phyloP scores from a whole-genome alignment of 2,329 filamentous ascomycete species.

The Trichoderma sp. region DNA sequence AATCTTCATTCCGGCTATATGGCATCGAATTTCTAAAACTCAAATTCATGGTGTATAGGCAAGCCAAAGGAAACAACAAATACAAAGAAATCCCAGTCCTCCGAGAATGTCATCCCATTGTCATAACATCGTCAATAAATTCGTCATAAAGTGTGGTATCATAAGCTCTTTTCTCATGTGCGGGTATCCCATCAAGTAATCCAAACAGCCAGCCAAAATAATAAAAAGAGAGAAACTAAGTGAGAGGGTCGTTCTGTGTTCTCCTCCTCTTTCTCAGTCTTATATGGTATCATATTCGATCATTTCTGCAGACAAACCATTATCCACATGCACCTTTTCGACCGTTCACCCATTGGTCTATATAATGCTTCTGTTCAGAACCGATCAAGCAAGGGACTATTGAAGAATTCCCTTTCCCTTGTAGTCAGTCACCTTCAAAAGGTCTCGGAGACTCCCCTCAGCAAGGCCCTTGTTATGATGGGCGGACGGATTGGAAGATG shows the following conservation, averaged over 20 bases:
- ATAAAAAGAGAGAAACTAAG: neutral
- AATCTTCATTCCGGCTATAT: neutral
- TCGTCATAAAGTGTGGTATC: neutral
- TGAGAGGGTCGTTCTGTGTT: neutral
- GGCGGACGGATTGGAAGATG: conserved; percentile 26
- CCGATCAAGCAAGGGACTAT: neutral
- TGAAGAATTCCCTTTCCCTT: conserved; percentile 37
- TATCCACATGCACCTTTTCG: neutral
- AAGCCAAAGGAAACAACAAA: neutral
- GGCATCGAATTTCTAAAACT: neutral
- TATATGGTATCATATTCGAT: neutral
- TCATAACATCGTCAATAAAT: neutral
- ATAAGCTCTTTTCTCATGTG: neutral
- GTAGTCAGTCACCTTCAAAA: conserved; percentile 45
- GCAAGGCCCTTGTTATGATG: conserved; percentile 48
- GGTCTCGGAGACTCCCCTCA: conserved; percentile 56
- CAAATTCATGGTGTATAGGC: neutral
- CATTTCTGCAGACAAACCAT: neutral
- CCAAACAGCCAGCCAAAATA: neutral
- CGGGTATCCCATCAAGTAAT: neutral
- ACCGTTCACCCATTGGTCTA: neutral
- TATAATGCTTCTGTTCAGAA: neutral
- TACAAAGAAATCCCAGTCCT: neutral
- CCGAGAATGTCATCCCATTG: neutral
- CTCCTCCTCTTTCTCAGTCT: neutral